Percentiles rank a stretch among this genome's conserved stretches.
phyloP scores from a whole-genome alignment of 2,329 filamentous ascomycete species.

The Escovopsis sp. region DNA sequence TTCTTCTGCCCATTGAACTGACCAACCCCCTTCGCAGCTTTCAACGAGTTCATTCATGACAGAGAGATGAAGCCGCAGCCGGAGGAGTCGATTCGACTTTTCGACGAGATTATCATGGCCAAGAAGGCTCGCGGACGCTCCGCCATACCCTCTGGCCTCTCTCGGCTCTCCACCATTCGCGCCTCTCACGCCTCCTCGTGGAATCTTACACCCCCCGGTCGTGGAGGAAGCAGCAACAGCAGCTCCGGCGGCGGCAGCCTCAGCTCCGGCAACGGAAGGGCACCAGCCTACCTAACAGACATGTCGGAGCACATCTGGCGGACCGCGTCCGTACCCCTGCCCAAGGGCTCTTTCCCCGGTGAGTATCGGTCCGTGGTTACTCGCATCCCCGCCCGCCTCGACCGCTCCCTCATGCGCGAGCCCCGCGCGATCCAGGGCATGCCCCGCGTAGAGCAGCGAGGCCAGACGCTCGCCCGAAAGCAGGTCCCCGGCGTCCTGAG shows the following conservation, averaged over 20 bases:
- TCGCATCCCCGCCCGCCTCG: conserved; percentile 66
- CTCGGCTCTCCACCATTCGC: conserved; percentile 44
- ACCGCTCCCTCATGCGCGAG: conserved; percentile 79
- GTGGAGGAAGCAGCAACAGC: conserved; percentile 3
- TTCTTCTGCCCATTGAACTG: neutral
- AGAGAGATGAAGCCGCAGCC: conserved; percentile 51
- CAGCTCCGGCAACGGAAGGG: conserved; percentile 22
- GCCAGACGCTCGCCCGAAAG: conserved; percentile 37
- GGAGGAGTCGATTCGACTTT: conserved; percentile 56
- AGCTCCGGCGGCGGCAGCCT: no score
- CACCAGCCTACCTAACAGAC: conserved; percentile 52
- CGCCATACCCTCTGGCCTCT: conserved; percentile 49
- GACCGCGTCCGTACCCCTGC: conserved; percentile 44
- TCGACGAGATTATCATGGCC: conserved; percentile 71
- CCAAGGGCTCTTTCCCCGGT: conserved; percentile 46
- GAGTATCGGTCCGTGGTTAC: conserved; percentile 48
- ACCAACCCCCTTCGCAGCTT: conserved; percentile 20
- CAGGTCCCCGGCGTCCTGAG: conserved; percentile 36
- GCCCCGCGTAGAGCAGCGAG: conserved; percentile 45
- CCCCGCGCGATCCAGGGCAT: conserved; percentile 79
- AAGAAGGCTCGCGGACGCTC: conserved; percentile 56
- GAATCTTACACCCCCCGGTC: conserved; percentile 20
- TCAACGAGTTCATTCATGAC: conserved; percentile 77
- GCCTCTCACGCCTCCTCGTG: conserved; percentile 36
- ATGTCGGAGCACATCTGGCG: conserved; percentile 70